Percentiles rank a stretch among this genome's conserved stretches.
Conservation (phyloP, 345 rosid genomes). For the Carallia pectinifolia region DNA sequence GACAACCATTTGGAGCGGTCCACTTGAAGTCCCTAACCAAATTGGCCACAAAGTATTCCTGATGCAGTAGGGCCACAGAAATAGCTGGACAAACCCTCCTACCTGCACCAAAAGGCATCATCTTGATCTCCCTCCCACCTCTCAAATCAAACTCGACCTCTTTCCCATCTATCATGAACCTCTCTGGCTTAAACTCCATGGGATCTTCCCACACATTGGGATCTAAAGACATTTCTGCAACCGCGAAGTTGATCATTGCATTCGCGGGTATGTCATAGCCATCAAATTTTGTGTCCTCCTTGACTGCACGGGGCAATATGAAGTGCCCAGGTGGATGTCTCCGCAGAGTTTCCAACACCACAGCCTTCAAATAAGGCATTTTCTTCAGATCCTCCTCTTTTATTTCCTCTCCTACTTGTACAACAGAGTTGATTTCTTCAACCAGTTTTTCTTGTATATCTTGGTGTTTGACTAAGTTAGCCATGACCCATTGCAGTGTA, state of each 20-base stretch:
- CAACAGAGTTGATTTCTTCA: constrained; percentile 8
- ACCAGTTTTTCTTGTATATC: constrained; percentile 9
- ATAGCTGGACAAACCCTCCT: constrained; percentile 22
- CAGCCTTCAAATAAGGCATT: constrained; percentile 17
- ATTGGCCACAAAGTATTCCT: constrained; percentile 22
- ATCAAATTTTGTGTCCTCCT: constrained; percentile 11
- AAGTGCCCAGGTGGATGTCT: constrained; percentile 21
- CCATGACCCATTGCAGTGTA: constrained; percentile 21
- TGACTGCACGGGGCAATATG: constrained; percentile 13
- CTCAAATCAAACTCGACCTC: constrained; percentile 12
- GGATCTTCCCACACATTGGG: constrained; percentile 26
- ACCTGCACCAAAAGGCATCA: constrained; percentile 27
- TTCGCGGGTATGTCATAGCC: constrained; percentile 10
- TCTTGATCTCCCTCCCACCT: constrained; percentile 19
- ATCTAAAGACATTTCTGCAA: constrained; percentile 22
- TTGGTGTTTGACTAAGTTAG: constrained; percentile 17
- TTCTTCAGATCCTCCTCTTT: constrained; percentile 7
- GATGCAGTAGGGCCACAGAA: constrained; percentile 17
- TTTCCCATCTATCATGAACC: constrained; percentile 6
- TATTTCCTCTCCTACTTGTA: constrained; percentile 6
- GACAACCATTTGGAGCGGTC: not conserved
- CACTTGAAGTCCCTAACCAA: constrained; percentile 14
- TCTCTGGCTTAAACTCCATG: constrained; percentile 17
- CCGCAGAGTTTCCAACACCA: constrained; percentile 12
- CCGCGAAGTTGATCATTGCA: constrained; percentile 18